phyloP scores from a whole-genome alignment of 345 rosid species.

The Noccaea bulbosa region DNA sequence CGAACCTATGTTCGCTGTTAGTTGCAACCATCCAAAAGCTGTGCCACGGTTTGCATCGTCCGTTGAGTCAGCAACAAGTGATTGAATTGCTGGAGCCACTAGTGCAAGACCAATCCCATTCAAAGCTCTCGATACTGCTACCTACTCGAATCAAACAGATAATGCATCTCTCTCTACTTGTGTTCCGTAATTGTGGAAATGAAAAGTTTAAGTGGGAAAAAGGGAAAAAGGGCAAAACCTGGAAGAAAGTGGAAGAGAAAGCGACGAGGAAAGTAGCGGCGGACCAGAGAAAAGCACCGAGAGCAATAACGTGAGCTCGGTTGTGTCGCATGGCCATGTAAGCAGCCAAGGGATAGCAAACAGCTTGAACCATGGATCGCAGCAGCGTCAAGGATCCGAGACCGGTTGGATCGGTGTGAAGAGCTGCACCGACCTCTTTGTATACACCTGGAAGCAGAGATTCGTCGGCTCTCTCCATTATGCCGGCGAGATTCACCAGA shows the following conservation, averaged over 20 bases:
- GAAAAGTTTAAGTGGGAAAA: too few relatives aligned
- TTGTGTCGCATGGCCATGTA: slow-evolving; percentile 56
- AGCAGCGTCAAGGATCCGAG: slow-evolving; percentile 76
- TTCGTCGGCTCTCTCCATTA: slow-evolving; percentile 95
- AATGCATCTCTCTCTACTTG: not conserved
- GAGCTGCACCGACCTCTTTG: slow-evolving; percentile 86
- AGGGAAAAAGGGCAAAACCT: slow-evolving; percentile 48
- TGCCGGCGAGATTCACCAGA: slow-evolving; percentile 84
- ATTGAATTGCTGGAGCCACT: slow-evolving; percentile 85
- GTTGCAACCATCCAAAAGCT: slow-evolving; percentile 90
- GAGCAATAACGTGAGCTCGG: slow-evolving; percentile 69
- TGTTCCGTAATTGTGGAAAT: slow-evolving; percentile 49
- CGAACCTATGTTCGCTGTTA: slow-evolving; percentile 80
- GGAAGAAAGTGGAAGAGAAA: slow-evolving; percentile 60
- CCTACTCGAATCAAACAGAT: slow-evolving; percentile 46
- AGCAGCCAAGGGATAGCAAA: slow-evolving; percentile 70
- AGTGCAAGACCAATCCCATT: slow-evolving; percentile 89
- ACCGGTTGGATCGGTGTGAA: slow-evolving; percentile 81
- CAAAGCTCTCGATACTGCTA: slow-evolving; percentile 81
- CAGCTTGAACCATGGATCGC: slow-evolving; percentile 65
- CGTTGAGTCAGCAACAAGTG: slow-evolving; percentile 90
- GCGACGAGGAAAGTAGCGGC: slow-evolving; percentile 72
- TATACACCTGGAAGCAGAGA: slow-evolving; percentile 88
- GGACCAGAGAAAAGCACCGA: slow-evolving; percentile 74
- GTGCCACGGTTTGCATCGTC: slow-evolving; percentile 71